phyloP scores from a whole-genome alignment of 257 asterid species.

The Nicotiana sylvestris region DNA sequence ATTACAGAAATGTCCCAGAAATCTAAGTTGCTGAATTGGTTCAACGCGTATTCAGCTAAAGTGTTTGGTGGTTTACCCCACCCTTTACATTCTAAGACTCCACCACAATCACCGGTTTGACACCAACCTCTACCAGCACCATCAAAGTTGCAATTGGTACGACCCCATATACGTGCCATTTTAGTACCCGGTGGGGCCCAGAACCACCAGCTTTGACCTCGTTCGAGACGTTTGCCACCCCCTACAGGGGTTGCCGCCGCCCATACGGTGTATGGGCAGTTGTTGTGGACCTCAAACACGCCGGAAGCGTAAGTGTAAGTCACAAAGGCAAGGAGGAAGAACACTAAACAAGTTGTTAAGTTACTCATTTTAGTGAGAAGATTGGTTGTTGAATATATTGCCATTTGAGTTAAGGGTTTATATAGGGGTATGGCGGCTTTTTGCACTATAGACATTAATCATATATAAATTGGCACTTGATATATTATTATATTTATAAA shows the following conservation, averaged over 20 bases:
- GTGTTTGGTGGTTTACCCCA: constrained; percentile 52
- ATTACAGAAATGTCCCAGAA: constrained; percentile 48
- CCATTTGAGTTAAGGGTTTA: not conserved
- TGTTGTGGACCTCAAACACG: constrained; percentile 24
- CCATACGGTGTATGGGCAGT: constrained; percentile 33
- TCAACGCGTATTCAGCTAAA: constrained; percentile 50
- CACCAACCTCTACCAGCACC: constrained; percentile 46
- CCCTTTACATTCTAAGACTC: constrained; percentile 33
- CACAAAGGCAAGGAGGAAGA: constrained; percentile 4
- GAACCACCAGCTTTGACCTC: constrained; percentile 29
- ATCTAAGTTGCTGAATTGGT: constrained; percentile 37
- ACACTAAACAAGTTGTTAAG: not conserved
- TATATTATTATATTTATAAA: not conserved
- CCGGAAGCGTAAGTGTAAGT: constrained; percentile 15
- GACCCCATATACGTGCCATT: constrained; percentile 53
- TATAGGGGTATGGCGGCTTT: not conserved
- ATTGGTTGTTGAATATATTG: not conserved
- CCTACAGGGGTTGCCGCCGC: constrained; percentile 22
- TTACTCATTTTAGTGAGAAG: not conserved
- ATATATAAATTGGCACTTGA: not conserved
- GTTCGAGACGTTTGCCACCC: constrained; percentile 26
- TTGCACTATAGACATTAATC: not conserved
- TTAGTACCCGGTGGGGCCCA: constrained; percentile 25
- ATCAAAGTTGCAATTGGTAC: constrained; percentile 57
- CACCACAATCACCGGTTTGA: constrained; percentile 60